These are phyloP conservation scores for Tricladium varicosporioides DNA, from an alignment of 2,329 filamentous ascomycete species.

Conservation along the genomic window DNA sequence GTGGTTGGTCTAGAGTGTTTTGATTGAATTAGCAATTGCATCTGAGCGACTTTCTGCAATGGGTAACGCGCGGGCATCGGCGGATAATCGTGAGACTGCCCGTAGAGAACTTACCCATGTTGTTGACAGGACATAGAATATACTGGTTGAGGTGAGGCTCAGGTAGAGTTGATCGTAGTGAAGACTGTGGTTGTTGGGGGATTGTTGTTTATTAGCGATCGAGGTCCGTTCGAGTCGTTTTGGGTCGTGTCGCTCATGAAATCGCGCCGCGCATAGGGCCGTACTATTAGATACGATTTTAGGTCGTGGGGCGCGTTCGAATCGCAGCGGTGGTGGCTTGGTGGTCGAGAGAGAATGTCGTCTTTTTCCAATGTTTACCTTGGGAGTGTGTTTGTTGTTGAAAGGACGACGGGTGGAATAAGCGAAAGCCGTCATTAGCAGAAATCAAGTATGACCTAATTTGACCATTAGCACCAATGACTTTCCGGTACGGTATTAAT, in stretches of 20 bases:
- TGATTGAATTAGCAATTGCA: conserved; percentile 18
- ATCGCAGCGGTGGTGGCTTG: conserved; percentile 6
- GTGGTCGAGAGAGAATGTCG: conserved; percentile 10
- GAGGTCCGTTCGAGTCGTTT: neutral
- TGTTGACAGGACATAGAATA: conserved; percentile 13
- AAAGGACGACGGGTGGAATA: conserved; percentile 1
- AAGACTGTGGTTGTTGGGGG: conserved; percentile 20
- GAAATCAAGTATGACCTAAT: conserved; percentile 1
- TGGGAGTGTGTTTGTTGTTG: conserved; percentile 1
- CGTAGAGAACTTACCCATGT: conserved; percentile 30
- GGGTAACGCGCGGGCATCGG: neutral
- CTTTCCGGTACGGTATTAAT: too few relatives aligned
- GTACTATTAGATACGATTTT: conserved; percentile 8
- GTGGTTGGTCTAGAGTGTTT: conserved; percentile 28
- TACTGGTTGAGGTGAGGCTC: conserved; percentile 9
- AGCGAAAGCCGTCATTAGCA: neutral
- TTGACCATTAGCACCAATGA: too few relatives aligned
- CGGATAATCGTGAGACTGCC: neutral
- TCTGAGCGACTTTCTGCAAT: neutral
- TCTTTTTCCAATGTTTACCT: conserved; percentile 12
- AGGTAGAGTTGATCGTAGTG: conserved; percentile 8
- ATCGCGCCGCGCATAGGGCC: conserved; percentile 7
- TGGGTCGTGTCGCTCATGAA: neutral
- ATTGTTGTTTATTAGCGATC: conserved; percentile 24
- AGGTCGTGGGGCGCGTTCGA: neutral